Conservation (phyloP, 306 rosid genomes). For the Argentina anserina region DNA sequence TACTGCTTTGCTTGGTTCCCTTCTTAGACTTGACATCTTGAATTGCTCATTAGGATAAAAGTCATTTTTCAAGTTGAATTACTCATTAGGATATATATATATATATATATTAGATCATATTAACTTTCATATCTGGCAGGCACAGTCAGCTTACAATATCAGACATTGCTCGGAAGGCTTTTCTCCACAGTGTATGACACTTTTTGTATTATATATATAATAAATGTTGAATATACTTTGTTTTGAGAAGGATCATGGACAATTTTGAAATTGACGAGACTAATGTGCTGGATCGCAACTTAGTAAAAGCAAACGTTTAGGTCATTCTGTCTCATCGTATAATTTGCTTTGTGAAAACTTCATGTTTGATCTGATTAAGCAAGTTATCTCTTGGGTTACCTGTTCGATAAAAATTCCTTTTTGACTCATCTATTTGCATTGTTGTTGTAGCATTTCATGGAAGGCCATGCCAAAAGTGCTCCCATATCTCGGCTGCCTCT, state of each 20-base stretch:
- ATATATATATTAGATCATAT: too few relatives aligned
- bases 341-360: neutral
- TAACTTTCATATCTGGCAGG: constrained; percentile 44
- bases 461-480: constrained; percentile 80
- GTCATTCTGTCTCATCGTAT: neutral
- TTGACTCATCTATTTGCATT: constrained; percentile 15
- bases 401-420: neutral
- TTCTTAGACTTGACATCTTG: neutral
- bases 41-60: neutral
- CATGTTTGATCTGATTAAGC: constrained; percentile 5
- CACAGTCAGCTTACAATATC: constrained; percentile 76
- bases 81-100: too few relatives aligned
- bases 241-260: constrained; percentile 3
- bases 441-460: constrained; percentile 86
- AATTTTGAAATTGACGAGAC: neutral
- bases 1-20: neutral
- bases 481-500: constrained; percentile 96
- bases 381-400: neutral
- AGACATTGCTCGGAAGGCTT: constrained; percentile 97
- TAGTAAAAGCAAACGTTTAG: neutral
- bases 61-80: neutral
- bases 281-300: neutral
- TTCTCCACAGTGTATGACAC: constrained; percentile 86
- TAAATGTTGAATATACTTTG: neutral
- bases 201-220: constrained; percentile 16